Evolutionary conservation across 768 basidiomycete genomes (phyloP).

Genomic region (Austroboletus festivus): DNA sequence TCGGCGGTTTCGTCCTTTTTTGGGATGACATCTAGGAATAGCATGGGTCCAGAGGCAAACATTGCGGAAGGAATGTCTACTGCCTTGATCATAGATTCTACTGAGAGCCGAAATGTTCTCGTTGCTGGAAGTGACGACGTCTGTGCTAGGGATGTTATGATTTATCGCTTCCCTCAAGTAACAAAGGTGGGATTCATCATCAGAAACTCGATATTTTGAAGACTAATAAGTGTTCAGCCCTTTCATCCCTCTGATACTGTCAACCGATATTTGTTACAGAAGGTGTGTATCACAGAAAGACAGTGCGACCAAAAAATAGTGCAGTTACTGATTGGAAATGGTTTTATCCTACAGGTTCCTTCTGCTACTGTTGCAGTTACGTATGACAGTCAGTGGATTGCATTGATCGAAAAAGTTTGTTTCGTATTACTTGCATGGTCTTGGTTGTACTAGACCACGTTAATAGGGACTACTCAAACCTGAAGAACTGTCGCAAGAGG

Average conservation of each 20-base stretch:
- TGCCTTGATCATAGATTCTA: background rate
- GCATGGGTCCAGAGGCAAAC: background rate
- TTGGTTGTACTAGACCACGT: background rate
- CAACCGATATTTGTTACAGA: background rate
- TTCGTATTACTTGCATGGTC: background rate
- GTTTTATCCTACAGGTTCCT: background rate
- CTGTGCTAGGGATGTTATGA: background rate
- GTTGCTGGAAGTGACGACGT: background rate
- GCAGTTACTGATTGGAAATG: background rate
- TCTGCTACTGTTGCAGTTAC: constrained; percentile 8
- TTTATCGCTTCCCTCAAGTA: background rate
- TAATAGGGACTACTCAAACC: constrained; percentile 1
- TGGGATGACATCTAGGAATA: background rate
- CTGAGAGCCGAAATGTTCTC: background rate
- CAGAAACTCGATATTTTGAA: background rate
- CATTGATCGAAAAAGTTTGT: constrained; percentile 4
- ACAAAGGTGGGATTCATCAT: background rate
- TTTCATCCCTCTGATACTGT: constrained; percentile 14
- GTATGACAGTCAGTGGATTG: constrained; percentile 10
- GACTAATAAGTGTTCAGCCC: background rate
- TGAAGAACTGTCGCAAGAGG: background rate
- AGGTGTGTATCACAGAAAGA: background rate
- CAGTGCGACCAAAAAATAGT: background rate
- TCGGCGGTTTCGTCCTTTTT: background rate
- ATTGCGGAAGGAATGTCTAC: background rate